Evolutionary conservation across 805 yeast species (phyloP).

Genomic region (Wickerhamomyces sydowiorum): DNA sequence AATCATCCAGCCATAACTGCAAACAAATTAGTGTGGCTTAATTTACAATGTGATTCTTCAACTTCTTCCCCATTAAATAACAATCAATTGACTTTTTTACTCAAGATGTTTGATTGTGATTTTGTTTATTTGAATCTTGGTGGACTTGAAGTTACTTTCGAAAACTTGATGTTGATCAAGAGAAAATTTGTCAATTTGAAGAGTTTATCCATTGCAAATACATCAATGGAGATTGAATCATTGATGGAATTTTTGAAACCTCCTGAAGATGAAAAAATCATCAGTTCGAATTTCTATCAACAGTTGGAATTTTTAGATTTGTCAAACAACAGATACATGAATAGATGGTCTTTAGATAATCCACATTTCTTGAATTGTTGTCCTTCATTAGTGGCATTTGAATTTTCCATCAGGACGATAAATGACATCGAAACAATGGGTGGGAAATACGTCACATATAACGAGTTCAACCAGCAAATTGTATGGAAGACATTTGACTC

Average conservation of each 20-base stretch:
- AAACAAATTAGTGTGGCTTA: conserved; percentile 57
- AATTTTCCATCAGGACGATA: conserved; percentile 53
- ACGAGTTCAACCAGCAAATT: conserved; percentile 13
- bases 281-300: conserved; percentile 15
- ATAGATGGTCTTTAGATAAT: conserved; percentile 54
- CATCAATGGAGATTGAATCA: conserved; percentile 26
- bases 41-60: conserved; percentile 56
- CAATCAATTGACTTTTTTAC: conserved; percentile 41
- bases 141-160: conserved; percentile 50
- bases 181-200: conserved; percentile 32
- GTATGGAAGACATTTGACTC: conserved; percentile 29
- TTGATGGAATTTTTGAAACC: conserved; percentile 27
- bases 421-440: conserved; percentile 37
- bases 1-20: conserved; percentile 59
- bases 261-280: conserved; percentile 15
- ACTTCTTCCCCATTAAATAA: conserved; percentile 54
- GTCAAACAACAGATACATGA: conserved; percentile 54
- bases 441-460: conserved; percentile 18
- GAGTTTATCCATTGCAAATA: conserved; percentile 30
- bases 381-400: conserved; percentile 53
- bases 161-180: conserved; percentile 32
- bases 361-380: conserved; percentile 39
- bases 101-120: conserved; percentile 34
- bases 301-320: conserved; percentile 57
- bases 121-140: conserved; percentile 52